A percentile compares a stretch with the other conserved stretches of the same genome.
phyloP scores from a whole-genome alignment of 2,329 filamentous ascomycete genomes.

The Aureobasidium melanogenum region DNA sequence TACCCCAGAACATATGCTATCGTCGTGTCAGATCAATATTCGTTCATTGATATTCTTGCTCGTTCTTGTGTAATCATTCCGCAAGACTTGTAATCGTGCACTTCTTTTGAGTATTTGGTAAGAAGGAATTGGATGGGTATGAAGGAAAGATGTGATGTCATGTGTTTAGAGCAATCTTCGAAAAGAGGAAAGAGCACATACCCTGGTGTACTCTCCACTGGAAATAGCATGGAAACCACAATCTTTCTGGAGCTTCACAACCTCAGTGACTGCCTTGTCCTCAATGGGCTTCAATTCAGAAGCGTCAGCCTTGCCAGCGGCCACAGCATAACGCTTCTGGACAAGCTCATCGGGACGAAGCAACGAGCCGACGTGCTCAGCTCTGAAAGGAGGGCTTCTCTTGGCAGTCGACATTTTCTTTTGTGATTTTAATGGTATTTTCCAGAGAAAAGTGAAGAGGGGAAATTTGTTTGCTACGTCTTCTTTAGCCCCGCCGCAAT shows the following conservation, averaged over 20 bases:
- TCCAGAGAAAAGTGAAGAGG: not conserved
- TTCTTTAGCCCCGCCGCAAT: not conserved
- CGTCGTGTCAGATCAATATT: not conserved
- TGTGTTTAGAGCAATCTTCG: not conserved
- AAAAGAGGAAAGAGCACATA: conserved; percentile 13
- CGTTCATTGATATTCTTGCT: not conserved
- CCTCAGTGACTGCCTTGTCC: conserved; percentile 24
- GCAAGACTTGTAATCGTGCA: not conserved
- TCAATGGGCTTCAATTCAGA: conserved; percentile 23
- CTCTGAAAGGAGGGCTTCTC: conserved; percentile 50
- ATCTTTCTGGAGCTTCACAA: conserved; percentile 26
- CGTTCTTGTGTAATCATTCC: not conserved
- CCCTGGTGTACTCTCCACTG: conserved; percentile 25
- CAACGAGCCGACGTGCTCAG: conserved; percentile 64
- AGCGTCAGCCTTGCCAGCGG: conserved; percentile 19
- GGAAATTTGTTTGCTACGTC: not conserved
- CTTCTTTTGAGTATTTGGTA: not conserved
- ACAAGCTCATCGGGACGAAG: conserved; percentile 57
- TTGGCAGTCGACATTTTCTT: conserved; percentile 4
- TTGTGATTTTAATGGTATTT: not conserved
- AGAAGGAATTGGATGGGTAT: not conserved
- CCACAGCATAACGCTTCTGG: conserved; percentile 46
- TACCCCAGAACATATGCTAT: conserved; percentile 45
- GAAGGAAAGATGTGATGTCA: not conserved
- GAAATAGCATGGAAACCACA: conserved; percentile 25